These are phyloP conservation scores for Candolleomyces eurysporus DNA, from an alignment of 768 basidiomycete species.

Conservation along the genomic window DNA sequence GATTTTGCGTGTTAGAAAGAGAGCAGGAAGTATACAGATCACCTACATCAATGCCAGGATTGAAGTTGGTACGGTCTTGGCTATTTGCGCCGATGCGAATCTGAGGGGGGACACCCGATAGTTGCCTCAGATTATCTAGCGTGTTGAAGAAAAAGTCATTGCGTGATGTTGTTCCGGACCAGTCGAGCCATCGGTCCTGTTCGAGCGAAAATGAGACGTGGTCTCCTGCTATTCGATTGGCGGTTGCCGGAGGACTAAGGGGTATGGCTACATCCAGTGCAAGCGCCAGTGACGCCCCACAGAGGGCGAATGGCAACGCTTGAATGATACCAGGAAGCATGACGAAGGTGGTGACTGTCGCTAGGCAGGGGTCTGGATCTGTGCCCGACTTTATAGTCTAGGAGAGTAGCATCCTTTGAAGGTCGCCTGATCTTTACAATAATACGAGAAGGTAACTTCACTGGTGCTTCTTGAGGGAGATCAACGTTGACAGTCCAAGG, in stretches of 20 bases:
- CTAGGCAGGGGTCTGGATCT: too few species aligned
- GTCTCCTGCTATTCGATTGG: conserved; percentile 40
- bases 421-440: background rate
- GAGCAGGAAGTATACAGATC: background rate
- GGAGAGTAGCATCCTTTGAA: background rate
- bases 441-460: too few species aligned
- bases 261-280: conserved; percentile 39
- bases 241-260: conserved; percentile 29
- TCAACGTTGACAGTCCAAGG: background rate
- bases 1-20: background rate
- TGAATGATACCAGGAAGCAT: background rate
- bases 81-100: conserved; percentile 61
- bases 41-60: conserved; percentile 42
- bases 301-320: background rate
- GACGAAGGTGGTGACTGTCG: background rate
- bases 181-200: conserved; percentile 69
- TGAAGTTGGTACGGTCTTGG: conserved; percentile 59
- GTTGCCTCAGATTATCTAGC: conserved; percentile 50
- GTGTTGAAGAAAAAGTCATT: conserved; percentile 64
- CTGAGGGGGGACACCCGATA: conserved; percentile 52
- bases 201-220: conserved; percentile 68
- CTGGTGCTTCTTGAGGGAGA: background rate
- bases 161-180: conserved; percentile 50
- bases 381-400: background rate
- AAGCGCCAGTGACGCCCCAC: conserved; percentile 1